These are phyloP conservation scores for Ochromonas danica DNA, from an alignment of 108 stramenopile species.

Conservation along the genomic window DNA sequence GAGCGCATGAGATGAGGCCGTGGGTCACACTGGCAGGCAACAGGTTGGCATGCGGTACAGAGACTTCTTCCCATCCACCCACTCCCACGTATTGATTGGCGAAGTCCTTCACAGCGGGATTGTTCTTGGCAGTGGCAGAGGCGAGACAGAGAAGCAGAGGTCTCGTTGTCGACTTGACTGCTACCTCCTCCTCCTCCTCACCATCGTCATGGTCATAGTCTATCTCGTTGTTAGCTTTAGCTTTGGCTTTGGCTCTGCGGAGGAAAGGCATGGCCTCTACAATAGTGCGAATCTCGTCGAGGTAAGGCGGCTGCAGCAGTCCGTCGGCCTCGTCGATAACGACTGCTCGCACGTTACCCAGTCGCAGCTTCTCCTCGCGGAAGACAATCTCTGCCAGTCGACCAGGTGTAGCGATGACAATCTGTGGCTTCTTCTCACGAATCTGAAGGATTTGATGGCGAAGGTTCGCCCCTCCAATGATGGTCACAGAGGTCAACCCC, in stretches of 20 bases:
- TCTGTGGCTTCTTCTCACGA: conserved; percentile 50
- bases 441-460: conserved; percentile 41
- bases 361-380: conserved; percentile 33
- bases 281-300: neutral
- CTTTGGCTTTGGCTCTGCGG: conserved; percentile 4
- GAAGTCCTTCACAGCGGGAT: neutral
- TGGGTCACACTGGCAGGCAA: neutral
- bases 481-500: conserved; percentile 29
- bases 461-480: conserved; percentile 51
- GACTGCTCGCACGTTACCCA: conserved; percentile 39
- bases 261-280: neutral
- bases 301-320: conserved; percentile 41
- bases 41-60: neutral
- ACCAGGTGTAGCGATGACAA: conserved; percentile 50
- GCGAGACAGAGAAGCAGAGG: conserved; percentile 39
- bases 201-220: neutral
- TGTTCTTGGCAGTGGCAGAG: conserved; percentile 38
- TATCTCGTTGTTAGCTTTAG: neutral
- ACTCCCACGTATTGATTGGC: neutral
- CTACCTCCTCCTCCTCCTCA: conserved; percentile 5
- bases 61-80: neutral
- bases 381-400: conserved; percentile 48
- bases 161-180: conserved; percentile 34
- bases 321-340: conserved; percentile 51
- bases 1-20: neutral